Percentiles rank a stretch among this genome's conserved stretches.
These are phyloP conservation scores for Ustilago cynodontis DNA, from an alignment of 1,284 basidiomycete species.

Conservation along the genomic window DNA sequence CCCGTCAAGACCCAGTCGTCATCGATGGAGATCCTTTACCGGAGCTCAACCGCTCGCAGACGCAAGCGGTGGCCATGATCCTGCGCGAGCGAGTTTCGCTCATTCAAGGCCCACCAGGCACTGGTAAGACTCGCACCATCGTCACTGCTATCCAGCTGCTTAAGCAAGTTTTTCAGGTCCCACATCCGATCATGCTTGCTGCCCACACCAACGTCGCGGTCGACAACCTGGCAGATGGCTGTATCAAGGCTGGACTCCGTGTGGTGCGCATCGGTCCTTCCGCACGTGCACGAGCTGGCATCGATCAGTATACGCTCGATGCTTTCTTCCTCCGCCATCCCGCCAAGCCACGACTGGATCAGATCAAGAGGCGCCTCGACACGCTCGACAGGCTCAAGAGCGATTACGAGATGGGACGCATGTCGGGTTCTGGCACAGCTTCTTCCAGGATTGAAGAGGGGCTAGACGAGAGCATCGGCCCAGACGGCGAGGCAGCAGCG, in stretches of 20 bases:
- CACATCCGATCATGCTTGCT: constrained; percentile 85
- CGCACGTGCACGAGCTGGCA: constrained; percentile 73
- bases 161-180: constrained; percentile 86
- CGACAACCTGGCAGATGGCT: constrained; percentile 87
- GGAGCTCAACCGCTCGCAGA: constrained; percentile 82
- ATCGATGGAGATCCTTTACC: constrained; percentile 85
- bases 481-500: constrained; percentile 4
- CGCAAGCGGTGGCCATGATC: constrained; percentile 86
- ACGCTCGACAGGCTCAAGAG: constrained; percentile 43
- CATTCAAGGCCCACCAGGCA: constrained; percentile 94
- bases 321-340: constrained; percentile 78
- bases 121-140: constrained; percentile 93
- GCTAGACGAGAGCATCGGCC: constrained; percentile 12
- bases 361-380: constrained; percentile 43
- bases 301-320: constrained; percentile 78
- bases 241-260: constrained; percentile 75
- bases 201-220: constrained; percentile 95
- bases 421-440: constrained; percentile 3
- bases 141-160: constrained; percentile 85
- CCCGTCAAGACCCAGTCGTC: constrained; percentile 74
- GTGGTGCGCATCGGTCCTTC: constrained; percentile 82
- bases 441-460: constrained; percentile 59
- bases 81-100: constrained; percentile 82
- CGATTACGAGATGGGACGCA: constrained; percentile 34
- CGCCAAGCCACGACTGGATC: constrained; percentile 73